Conservation (phyloP, 169 alveolate genomes). For the Eimeria falciformis region DNA sequence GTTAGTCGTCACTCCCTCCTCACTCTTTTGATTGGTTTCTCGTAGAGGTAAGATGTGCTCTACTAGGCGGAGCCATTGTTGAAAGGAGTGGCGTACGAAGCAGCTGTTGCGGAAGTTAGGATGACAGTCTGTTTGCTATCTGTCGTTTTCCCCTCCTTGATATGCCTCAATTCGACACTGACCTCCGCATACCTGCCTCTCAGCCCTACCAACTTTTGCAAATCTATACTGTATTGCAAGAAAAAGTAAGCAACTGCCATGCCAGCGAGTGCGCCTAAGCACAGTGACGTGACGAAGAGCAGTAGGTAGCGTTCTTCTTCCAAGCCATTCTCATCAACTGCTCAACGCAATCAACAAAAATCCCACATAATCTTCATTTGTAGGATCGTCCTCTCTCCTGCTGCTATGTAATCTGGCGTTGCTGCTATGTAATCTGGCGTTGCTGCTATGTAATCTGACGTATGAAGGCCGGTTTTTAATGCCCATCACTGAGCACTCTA, state of each 20-base stretch:
- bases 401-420: no score
- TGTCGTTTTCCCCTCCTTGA: neutral
- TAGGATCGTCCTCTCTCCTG: no score
- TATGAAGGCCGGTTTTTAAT: no score
- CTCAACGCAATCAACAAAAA: neutral
- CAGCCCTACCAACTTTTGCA: constrained; percentile 48
- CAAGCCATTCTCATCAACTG: neutral
- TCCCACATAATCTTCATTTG: neutral
- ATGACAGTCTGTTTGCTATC: neutral
- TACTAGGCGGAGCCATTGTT: no score
- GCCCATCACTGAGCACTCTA: no score
- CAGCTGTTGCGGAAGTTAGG: neutral
- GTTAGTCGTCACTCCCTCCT: no score
- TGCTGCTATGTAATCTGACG: no score
- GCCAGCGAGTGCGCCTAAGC: constrained; percentile 20
- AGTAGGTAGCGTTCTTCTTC: neutral
- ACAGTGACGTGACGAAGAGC: neutral
- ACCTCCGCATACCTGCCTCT: constrained; percentile 18
- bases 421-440: no score
- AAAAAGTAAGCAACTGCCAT: constrained; percentile 14
- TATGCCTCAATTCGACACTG: constrained; percentile 9
- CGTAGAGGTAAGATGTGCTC: no score
- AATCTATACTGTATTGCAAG: constrained; percentile 46
- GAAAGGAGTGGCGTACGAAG: no score
- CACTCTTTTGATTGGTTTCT: no score